Conservation (phyloP, 805 yeast genomes). For the Citeromyces nyonsensis region DNA sequence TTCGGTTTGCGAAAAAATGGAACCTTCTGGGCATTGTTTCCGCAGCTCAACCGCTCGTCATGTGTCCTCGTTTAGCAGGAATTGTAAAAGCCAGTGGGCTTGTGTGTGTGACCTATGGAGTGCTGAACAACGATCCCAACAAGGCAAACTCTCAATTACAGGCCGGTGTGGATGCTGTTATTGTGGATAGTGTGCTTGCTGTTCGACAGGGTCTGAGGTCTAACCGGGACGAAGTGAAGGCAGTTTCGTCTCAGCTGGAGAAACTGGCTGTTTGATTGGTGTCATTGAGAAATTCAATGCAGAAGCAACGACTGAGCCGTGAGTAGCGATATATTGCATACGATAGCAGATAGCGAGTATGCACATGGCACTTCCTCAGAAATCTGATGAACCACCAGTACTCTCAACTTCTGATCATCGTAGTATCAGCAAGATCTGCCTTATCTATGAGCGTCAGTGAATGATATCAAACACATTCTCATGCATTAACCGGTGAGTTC, state of each 20-base stretch:
- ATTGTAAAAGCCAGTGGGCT: conserved; percentile 87
- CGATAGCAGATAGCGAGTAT: too few species aligned
- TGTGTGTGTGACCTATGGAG: conserved; percentile 88
- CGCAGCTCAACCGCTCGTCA: conserved; percentile 75
- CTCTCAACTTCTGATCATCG: too few species aligned
- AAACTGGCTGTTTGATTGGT: too few species aligned
- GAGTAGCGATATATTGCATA: too few species aligned
- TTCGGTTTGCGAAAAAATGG: conserved; percentile 84
- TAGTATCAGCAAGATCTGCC: too few species aligned
- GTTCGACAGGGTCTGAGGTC: conserved; percentile 65
- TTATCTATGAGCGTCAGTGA: too few species aligned
- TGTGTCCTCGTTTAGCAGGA: conserved; percentile 77
- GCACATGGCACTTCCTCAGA: too few species aligned
- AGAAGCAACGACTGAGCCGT: too few species aligned
- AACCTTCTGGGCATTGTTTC: conserved; percentile 82
- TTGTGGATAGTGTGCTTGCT: conserved; percentile 87
- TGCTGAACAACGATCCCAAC: conserved; percentile 70
- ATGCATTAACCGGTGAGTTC: too few species aligned
- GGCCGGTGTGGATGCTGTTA: conserved; percentile 97
- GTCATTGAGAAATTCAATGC: too few species aligned
- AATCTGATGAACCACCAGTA: too few species aligned
- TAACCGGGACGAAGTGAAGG: conserved; percentile 4
- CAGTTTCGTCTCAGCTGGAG: neutral
- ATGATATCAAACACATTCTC: too few species aligned
- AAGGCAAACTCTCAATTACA: conserved; percentile 74